phyloP scores from a whole-genome alignment of 441 rosid genomes.

The Capsella rubella region DNA sequence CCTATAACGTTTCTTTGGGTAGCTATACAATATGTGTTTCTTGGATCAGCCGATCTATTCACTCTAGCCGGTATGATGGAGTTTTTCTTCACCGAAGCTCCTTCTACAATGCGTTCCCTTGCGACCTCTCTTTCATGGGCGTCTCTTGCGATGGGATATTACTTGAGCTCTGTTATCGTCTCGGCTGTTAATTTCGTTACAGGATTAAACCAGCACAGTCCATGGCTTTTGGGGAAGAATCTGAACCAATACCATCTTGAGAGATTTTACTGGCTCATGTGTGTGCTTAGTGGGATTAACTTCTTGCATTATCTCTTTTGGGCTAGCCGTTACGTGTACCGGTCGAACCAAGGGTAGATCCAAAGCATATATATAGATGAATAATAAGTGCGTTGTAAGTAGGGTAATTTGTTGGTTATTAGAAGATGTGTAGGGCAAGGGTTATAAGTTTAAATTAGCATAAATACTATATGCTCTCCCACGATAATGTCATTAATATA shows the following conservation, averaged over 20 bases:
- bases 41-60: constrained; percentile 92
- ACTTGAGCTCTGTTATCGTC: constrained; percentile 77
- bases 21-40: constrained; percentile 79
- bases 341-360: constrained; percentile 44
- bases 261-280: constrained; percentile 83
- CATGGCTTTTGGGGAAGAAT: constrained; percentile 82
- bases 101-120: constrained; percentile 79
- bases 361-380: constrained; percentile 5
- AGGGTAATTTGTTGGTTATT: constrained; percentile 14
- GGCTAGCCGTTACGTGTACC: constrained; percentile 74
- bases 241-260: constrained; percentile 81
- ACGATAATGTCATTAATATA: background rate
- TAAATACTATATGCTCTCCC: background rate
- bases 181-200: constrained; percentile 62
- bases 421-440: background rate
- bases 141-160: constrained; percentile 89
- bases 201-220: constrained; percentile 44
- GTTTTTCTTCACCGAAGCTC: constrained; percentile 86
- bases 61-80: constrained; percentile 91
- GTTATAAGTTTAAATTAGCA: constrained; percentile 2
- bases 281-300: constrained; percentile 68
- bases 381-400: background rate
- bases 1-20: constrained; percentile 89
- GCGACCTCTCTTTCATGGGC: constrained; percentile 91
- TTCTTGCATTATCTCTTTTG: constrained; percentile 82